Evolutionary conservation across 176 grass and related monocot genomes (phyloP).

Genomic region (Eragrostis curvula): DNA sequence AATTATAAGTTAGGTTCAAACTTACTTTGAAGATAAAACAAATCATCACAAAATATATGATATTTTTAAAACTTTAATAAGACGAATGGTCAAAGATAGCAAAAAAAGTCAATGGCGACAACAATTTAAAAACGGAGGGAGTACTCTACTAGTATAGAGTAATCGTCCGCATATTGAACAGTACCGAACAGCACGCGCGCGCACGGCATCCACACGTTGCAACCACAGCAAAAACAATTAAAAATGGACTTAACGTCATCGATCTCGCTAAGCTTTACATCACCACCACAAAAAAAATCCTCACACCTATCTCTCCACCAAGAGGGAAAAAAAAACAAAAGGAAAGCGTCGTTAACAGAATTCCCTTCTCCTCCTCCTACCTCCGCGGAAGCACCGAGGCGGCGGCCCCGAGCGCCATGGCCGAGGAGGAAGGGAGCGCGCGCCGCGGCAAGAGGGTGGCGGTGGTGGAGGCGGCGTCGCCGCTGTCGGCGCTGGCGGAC

Average conservation of each 20-base stretch:
- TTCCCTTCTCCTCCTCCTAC: neutral
- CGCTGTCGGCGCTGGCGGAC: slow-evolving; percentile 59
- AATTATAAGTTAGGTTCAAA: no score
- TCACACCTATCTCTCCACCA: no score
- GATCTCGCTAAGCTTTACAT: slow-evolving; percentile 7
- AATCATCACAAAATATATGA: no score
- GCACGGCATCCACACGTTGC: slow-evolving; percentile 19
- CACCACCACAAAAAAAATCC: slow-evolving; percentile 38
- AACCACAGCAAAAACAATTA: neutral
- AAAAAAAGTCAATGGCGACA: no score
- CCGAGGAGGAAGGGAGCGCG: neutral
- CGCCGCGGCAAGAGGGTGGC: neutral
- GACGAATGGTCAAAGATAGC: no score
- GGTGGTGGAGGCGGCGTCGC: neutral
- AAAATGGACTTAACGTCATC: neutral
- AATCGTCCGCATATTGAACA: neutral
- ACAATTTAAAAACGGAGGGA: no score
- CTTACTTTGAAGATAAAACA: no score
- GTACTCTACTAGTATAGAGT: no score
- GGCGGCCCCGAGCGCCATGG: slow-evolving; percentile 2
- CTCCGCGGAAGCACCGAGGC: neutral
- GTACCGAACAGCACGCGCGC: neutral
- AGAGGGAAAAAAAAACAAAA: neutral
- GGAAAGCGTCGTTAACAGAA: neutral
- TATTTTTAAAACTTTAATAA: no score